Percentiles rank a stretch among this genome's conserved stretches.
These are phyloP conservation scores for Entelexis paramagnoliae DNA, from an alignment of 1,139 yeast species.

Conservation along the genomic window DNA sequence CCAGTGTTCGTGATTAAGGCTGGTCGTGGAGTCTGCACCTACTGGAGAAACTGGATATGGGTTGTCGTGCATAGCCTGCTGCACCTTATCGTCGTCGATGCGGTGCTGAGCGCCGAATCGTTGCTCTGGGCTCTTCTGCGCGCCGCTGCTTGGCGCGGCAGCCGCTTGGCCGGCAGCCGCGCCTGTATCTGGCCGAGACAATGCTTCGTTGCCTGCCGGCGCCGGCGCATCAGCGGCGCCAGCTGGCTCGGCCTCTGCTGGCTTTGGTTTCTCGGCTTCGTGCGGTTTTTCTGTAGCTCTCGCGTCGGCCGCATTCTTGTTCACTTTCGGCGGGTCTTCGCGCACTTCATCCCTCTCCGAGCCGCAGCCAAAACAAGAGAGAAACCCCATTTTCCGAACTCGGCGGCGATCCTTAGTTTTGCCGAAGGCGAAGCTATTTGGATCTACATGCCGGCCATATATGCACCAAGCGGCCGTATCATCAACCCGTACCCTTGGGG, in stretches of 20 bases:
- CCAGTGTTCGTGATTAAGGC: neutral
- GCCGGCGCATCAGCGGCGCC: too few species aligned
- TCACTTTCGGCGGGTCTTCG: neutral
- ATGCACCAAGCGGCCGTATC: neutral
- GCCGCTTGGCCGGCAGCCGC: neutral
- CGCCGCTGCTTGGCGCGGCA: too few species aligned
- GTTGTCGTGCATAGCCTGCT: neutral
- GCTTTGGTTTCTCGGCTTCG: neutral
- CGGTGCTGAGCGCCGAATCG: neutral
- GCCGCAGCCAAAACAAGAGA: slow-evolving; percentile 13
- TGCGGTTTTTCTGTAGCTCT: neutral
- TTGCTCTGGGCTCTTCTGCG: neutral
- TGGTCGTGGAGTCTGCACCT: neutral
- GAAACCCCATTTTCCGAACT: neutral
- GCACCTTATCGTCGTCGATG: neutral
- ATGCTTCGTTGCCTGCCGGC: neutral
- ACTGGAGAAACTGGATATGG: neutral
- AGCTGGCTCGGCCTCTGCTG: neutral
- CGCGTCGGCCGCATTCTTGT: neutral
- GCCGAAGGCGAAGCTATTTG: too few species aligned
- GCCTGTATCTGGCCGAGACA: neutral
- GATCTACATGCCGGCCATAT: neutral
- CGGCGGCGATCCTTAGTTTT: too few species aligned
- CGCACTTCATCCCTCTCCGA: neutral
- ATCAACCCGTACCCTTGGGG: neutral